Evolutionary conservation across 331 rosid genomes (phyloP), one percentile per base, ranked within the genome.

Genomic region (Prunus yedoensis): DNA sequence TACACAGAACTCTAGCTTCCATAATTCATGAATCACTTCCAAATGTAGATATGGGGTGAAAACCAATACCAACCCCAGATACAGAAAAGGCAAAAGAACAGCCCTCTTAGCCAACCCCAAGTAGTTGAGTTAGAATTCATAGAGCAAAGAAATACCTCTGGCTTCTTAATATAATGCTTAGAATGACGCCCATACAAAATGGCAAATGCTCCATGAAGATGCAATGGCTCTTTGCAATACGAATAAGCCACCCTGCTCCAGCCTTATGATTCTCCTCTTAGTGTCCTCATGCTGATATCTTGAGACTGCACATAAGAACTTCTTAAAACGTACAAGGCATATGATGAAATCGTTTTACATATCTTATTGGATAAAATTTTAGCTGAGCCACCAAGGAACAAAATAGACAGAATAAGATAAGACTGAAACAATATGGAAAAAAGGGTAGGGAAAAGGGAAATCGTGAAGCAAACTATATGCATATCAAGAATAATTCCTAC

Each of bases 161-260:
- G 67, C 83, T 91, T 95, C 86, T 87, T 91, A 74, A 95, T 89
- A 87, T 89, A 95, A 86, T 91, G 94, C 86, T 81, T 89, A 3
- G 90, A 88, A 73, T 71, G 78, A 66, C 87, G 97, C 62, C 91
- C 93, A 45, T 86, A 91, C 49, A 95, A 85, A 69, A 92, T 60
- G 70, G 99, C 97, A 75, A 95, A 78, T 85, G 99, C 97, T 80
- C 94, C 91, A 35, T 88, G 96, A n/a, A 73, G 91, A 83, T 54
- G 88, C 89, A 86, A 91, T 95, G 68, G 85, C 89, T 88, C 98
- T 88, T 82, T 87, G 94, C 84, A 82, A 83, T 43, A 69, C 49
- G 99, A 83, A 83, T 82, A 81, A 52, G 89, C 89, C n/a, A 80
- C 91, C 90, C 83, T 91, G 98, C 83, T 95, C 99, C 84, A 91